Evolutionary conservation across 257 asterid species (phyloP), one percentile per base, ranked within the genome.

Genomic region (Penstemon newberryi): DNA sequence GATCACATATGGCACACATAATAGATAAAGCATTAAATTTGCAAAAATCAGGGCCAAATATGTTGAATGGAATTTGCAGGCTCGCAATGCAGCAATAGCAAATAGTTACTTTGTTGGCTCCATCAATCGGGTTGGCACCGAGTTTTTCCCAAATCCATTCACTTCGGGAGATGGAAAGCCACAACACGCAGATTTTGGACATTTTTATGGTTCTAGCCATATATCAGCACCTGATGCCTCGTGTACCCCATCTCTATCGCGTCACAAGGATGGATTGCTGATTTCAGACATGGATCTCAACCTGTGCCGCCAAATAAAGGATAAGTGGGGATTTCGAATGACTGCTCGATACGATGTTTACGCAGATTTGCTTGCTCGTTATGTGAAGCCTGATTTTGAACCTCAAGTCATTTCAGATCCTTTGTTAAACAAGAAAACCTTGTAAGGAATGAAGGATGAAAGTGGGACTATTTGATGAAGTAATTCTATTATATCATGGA

Each of bases 121-220:
- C 39, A 87, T 92, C 63, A 92, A 92, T 71, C 98, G 98, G 0
- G 92, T 89, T 6, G 98, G 98, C 50, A 92, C 98, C 2, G 98
- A 92, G 73, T 75, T 82, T 51, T 92, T 92, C 76, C 96, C 95
- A 4, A 87, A 89, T 66, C 84, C 98, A 1, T 92, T 92, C 87
- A 92, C 96, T 33, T 92, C 98, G 8, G 98, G 98, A 61, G 96
- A 92, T 56, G 98, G 98, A 75, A 92, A 89, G 82, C 89, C 96
- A 44, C 86, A 89, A 18, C 98, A 89, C 56, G 64, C 87, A 15
- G 96, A 92, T 86, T 92, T 92, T 11, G 98, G 98, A 18, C 98
- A 92, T 70, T 92, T 92, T 65, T 92, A 92, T n/a, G 98, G 98
- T 38, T 92, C 98, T 9, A 92, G 98, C 79, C 80, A 92, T 71